These are phyloP conservation scores for Exophiala spinifera DNA, from an alignment of 2,329 filamentous ascomycete species.

Conservation along the genomic window DNA sequence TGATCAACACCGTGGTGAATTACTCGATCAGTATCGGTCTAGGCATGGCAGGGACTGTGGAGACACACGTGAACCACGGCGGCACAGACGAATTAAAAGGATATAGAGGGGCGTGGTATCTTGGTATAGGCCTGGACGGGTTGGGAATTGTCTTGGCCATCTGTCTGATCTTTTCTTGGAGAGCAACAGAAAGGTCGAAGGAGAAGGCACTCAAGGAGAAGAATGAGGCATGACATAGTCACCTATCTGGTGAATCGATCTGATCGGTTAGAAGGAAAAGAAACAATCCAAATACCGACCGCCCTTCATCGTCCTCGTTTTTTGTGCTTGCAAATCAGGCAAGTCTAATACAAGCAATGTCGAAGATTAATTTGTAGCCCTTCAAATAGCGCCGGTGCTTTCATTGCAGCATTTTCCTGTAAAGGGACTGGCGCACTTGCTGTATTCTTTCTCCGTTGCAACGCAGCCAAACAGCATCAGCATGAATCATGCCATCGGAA, in stretches of 20 bases:
- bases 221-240: background rate
- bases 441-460: too few species aligned
- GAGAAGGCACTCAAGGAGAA: background rate
- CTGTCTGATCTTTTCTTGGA: slow-evolving; percentile 1
- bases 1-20: slow-evolving; percentile 64
- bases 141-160: slow-evolving; percentile 27
- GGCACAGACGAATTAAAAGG: slow-evolving; percentile 38
- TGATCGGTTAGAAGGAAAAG: too few species aligned
- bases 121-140: slow-evolving; percentile 37
- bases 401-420: too few species aligned
- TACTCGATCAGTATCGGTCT: slow-evolving; percentile 66
- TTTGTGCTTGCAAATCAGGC: too few species aligned
- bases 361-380: too few species aligned
- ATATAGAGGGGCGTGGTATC: slow-evolving; percentile 43
- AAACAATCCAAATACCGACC: too few species aligned
- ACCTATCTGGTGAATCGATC: background rate
- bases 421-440: too few species aligned
- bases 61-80: slow-evolving; percentile 46
- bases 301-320: too few species aligned
- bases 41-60: slow-evolving; percentile 64
- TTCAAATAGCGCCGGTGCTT: too few species aligned
- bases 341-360: too few species aligned
- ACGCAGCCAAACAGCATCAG: too few species aligned
- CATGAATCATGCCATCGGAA: too few species aligned
- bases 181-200: background rate